These are phyloP conservation scores for Neofusicoccum kwambonambiense DNA, from an alignment of 2,329 filamentous ascomycete species.

Conservation along the genomic window DNA sequence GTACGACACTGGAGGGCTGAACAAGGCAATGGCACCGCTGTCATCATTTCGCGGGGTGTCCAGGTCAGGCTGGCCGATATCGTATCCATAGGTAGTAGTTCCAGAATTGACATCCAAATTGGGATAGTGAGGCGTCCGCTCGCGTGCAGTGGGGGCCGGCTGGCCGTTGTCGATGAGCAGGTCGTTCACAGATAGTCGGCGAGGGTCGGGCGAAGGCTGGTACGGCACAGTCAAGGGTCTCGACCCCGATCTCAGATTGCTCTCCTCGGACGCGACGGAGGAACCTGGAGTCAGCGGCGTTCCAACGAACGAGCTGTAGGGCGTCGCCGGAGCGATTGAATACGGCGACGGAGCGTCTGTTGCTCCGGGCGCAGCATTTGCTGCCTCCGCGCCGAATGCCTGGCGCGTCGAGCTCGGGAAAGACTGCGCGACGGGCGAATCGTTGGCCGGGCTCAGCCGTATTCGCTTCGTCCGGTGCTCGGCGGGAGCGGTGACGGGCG, in stretches of 20 bases:
- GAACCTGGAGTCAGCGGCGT: slow-evolving; percentile 47
- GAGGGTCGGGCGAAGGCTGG: slow-evolving; percentile 43
- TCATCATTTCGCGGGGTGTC: slow-evolving; percentile 74
- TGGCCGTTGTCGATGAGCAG: slow-evolving; percentile 43
- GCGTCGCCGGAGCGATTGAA: slow-evolving; percentile 33
- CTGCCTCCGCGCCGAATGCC: background rate
- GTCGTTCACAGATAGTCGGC: slow-evolving; percentile 65
- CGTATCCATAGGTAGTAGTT: slow-evolving; percentile 62
- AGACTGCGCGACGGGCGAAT: slow-evolving; percentile 1
- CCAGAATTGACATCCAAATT: slow-evolving; percentile 18
- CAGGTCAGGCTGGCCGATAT: slow-evolving; percentile 66
- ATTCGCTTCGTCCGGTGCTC: slow-evolving; percentile 38
- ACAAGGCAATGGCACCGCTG: slow-evolving; percentile 57
- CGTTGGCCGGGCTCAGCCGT: slow-evolving; percentile 28
- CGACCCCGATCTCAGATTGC: slow-evolving; percentile 23
- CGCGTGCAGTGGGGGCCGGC: slow-evolving; percentile 25
- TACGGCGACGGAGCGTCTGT: slow-evolving; percentile 39
- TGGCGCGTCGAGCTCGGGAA: background rate
- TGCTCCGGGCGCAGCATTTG: slow-evolving; percentile 13
- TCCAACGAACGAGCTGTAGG: slow-evolving; percentile 45
- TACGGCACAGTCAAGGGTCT: slow-evolving; percentile 26
- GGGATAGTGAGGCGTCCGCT: background rate
- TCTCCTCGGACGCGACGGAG: slow-evolving; percentile 37
- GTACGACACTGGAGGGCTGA: slow-evolving; percentile 33
- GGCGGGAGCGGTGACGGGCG: background rate